phyloP scores from a whole-genome alignment of 2,329 filamentous ascomycete species.

The Tolypocladium cylindrosporum region DNA sequence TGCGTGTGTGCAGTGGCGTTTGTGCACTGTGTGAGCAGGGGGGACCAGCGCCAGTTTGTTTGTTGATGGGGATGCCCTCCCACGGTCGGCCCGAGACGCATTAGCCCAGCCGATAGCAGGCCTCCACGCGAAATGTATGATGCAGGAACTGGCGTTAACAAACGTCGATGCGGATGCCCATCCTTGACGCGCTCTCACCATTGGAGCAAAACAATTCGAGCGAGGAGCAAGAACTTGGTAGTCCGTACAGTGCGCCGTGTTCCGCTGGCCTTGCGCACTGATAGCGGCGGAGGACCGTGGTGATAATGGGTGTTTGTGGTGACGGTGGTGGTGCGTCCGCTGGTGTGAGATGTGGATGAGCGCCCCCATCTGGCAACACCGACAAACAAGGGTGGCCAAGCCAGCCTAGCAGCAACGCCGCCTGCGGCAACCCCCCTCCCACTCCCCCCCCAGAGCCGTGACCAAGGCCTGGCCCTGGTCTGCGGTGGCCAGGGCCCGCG shows the following conservation, averaged over 20 bases:
- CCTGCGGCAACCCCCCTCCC: not conserved
- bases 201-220: not conserved
- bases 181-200: not conserved
- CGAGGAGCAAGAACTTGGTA: too few species aligned
- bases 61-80: not conserved
- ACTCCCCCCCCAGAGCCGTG: not conserved
- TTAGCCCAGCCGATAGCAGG: not conserved
- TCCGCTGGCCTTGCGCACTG: not conserved
- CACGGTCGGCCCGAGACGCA: not conserved
- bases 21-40: not conserved
- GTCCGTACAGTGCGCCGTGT: not conserved
- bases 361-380: not conserved
- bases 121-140: not conserved
- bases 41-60: not conserved
- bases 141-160: not conserved
- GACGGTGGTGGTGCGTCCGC: not conserved
- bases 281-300: not conserved
- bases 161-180: not conserved
- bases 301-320: not conserved
- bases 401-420: not conserved
- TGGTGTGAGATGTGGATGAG: too few species aligned
- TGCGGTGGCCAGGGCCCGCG: not conserved
- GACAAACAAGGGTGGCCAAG: not conserved
- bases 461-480: not conserved
- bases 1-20: not conserved